A percentile compares a stretch with the other conserved stretches of the same genome.
phyloP scores from a whole-genome alignment of 2,329 filamentous ascomycete species.

The Pseudocercospora eumusae region DNA sequence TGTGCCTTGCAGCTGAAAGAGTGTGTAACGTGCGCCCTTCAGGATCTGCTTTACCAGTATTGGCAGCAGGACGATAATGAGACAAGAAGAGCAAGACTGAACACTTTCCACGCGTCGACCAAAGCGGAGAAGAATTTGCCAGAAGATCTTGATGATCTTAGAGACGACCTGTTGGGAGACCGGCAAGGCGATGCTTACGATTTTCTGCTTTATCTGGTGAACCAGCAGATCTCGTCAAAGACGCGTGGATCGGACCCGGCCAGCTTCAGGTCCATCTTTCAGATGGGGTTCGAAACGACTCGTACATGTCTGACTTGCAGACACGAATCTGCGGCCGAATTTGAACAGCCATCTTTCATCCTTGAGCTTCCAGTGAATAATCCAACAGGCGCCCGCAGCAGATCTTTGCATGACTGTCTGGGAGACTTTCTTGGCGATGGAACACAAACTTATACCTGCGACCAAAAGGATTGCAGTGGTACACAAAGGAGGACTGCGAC shows the following conservation, averaged over 20 bases:
- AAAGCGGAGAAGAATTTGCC: neutral
- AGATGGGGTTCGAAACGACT: neutral
- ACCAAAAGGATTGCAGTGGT: neutral
- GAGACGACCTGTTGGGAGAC: neutral
- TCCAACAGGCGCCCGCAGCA: neutral
- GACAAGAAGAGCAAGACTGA: neutral
- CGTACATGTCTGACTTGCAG: conserved; percentile 17
- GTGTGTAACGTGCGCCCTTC: conserved; percentile 19
- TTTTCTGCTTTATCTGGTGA: conserved; percentile 16
- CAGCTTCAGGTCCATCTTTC: conserved; percentile 14
- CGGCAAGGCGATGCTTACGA: conserved; percentile 13
- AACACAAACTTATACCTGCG: too few relatives aligned
- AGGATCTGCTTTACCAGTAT: conserved; percentile 9
- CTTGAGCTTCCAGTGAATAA: neutral
- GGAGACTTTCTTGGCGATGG: neutral
- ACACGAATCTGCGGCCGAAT: neutral
- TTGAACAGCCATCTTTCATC: neutral
- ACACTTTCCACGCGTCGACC: neutral
- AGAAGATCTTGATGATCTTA: too few relatives aligned
- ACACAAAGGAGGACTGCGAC: neutral
- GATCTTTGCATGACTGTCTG: neutral
- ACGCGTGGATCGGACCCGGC: neutral
- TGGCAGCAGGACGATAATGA: neutral
- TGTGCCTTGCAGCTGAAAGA: neutral
- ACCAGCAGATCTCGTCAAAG: conserved; percentile 3